phyloP scores from a whole-genome alignment of 139 green algal genomes.

The Chlorella sorokiniana region DNA sequence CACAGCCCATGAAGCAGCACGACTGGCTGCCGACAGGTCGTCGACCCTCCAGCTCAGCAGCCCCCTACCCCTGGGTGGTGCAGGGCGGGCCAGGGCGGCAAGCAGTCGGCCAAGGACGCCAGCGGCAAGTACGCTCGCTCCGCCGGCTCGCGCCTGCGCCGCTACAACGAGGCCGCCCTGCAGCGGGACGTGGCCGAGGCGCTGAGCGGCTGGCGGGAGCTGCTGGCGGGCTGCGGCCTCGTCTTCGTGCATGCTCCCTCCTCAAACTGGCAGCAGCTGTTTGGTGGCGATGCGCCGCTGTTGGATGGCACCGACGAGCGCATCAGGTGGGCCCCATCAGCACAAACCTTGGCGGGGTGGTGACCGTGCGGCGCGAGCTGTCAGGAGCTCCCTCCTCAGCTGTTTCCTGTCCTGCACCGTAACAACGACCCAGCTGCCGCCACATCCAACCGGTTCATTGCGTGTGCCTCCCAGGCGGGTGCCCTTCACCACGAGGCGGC shows the following conservation, averaged over 20 bases:
- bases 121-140: constrained; percentile 83
- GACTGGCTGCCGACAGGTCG: background rate
- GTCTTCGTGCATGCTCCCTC: constrained; percentile 76
- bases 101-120: constrained; percentile 88
- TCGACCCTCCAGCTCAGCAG: too few species aligned
- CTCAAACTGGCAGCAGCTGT: constrained; percentile 44
- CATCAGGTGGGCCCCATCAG: constrained; percentile 44
- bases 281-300: constrained; percentile 39
- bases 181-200: constrained; percentile 52
- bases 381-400: background rate
- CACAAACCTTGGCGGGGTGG: background rate
- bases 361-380: too few species aligned
- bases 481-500: constrained; percentile 79
- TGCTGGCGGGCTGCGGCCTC: constrained; percentile 41
- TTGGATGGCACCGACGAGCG: constrained; percentile 58
- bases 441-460: background rate
- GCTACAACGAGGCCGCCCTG: constrained; percentile 86
- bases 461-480: constrained; percentile 20
- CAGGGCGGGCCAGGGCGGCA: constrained; percentile 86
- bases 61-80: background rate
- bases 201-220: constrained; percentile 32
- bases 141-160: constrained; percentile 80
- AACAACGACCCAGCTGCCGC: too few species aligned
- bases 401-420: background rate
- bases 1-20: too few species aligned